A percentile compares a stretch with the other conserved stretches of the same genome.
Evolutionary conservation across 192 early-diverging fungal genomes (phyloP).

Genomic region (Backusella tuberculispora): DNA sequence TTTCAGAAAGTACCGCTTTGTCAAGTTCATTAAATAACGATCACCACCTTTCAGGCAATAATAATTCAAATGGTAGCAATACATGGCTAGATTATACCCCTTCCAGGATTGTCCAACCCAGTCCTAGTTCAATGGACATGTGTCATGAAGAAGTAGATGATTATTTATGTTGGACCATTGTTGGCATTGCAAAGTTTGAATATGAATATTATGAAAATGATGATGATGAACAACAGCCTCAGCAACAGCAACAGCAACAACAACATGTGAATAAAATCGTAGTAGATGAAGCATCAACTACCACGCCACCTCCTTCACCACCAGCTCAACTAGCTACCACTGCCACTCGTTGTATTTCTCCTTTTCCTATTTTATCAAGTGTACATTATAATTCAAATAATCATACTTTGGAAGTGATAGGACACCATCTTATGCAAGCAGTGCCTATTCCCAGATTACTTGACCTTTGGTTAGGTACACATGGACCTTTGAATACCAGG

Average conservation of each 20-base stretch:
- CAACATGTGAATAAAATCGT: background rate
- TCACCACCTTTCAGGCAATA: background rate
- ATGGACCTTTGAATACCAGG: slow-evolving; percentile 43
- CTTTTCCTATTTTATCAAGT: slow-evolving; percentile 44
- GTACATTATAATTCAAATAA: slow-evolving; percentile 45
- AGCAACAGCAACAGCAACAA: background rate
- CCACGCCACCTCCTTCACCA: slow-evolving; percentile 43
- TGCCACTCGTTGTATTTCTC: slow-evolving; percentile 24
- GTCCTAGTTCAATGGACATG: background rate
- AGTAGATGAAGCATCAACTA: background rate
- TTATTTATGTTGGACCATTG: slow-evolving; percentile 86
- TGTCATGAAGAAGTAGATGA: slow-evolving; percentile 64
- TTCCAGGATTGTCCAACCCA: slow-evolving; percentile 21
- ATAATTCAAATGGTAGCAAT: background rate
- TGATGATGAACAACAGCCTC: background rate
- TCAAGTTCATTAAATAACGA: background rate
- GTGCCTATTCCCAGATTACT: slow-evolving; percentile 34
- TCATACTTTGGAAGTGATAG: slow-evolving; percentile 46
- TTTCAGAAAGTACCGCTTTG: slow-evolving; percentile 21
- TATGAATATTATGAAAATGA: slow-evolving; percentile 25
- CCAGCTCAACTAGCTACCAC: background rate
- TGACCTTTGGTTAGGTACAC: slow-evolving; percentile 53
- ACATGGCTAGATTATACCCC: slow-evolving; percentile 32
- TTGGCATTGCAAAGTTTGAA: slow-evolving; percentile 69
- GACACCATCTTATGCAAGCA: slow-evolving; percentile 46